A percentile compares a stretch with the other conserved stretches of the same genome.
Conservation (phyloP, 1,284 basidiomycete species). For the Irpex rosettiformis region DNA sequence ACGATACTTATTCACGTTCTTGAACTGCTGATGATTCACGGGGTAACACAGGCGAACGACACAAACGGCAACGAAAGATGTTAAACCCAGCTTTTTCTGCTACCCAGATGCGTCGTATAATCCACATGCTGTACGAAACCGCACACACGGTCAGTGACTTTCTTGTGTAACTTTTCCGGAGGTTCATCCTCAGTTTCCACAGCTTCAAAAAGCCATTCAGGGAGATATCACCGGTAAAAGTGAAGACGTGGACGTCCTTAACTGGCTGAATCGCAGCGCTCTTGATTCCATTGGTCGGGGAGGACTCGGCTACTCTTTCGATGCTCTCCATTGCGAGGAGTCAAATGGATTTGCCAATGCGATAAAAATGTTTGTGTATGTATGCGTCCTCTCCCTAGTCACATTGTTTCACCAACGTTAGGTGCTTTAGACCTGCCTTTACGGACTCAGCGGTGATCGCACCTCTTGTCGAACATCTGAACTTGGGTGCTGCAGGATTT, state of each 20-base stretch:
- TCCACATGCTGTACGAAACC: constrained; percentile 1
- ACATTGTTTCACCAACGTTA: background rate
- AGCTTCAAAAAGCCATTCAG: constrained; percentile 20
- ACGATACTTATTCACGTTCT: background rate
- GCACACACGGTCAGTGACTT: background rate
- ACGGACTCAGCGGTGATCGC: background rate
- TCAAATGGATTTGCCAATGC: constrained; percentile 23
- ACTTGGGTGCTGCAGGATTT: background rate
- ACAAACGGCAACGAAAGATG: constrained; percentile 42
- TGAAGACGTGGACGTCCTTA: constrained; percentile 23
- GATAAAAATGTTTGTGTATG: constrained; percentile 22
- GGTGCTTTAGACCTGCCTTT: background rate
- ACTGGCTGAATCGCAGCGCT: constrained; percentile 26
- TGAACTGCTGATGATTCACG: too few relatives aligned
- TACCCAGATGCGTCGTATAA: constrained; percentile 34
- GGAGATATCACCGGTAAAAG: constrained; percentile 4
- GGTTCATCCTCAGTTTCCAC: too few relatives aligned
- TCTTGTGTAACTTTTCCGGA: too few relatives aligned
- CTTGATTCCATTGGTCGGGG: constrained; percentile 28
- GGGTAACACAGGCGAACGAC: constrained; percentile 32
- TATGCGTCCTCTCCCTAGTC: background rate
- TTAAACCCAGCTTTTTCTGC: constrained; percentile 47
- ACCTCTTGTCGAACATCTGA: background rate
- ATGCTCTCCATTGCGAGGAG: constrained; percentile 19
- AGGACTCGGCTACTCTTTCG: constrained; percentile 27